Evolutionary conservation across 768 basidiomycete species (phyloP), one percentile per base, ranked within the genome.

Genomic region (Rhodosporidiobolus sp.): DNA sequence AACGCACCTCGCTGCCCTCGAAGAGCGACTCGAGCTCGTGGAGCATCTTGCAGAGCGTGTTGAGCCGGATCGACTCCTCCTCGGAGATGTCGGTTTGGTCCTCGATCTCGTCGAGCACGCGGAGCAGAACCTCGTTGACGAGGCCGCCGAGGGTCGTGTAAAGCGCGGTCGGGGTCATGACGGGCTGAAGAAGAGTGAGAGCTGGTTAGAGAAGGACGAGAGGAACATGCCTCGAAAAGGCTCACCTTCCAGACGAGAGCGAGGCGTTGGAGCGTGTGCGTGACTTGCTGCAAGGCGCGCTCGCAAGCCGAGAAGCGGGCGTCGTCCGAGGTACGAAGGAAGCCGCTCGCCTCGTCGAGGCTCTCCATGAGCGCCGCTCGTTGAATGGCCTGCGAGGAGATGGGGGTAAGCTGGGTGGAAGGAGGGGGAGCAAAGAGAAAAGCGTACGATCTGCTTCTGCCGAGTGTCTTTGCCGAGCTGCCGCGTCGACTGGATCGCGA

Each of bases 31-130:
- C 83, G 32, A 84, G 74, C 35, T 79, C 79, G 49, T 81, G 77
- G 9, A 83, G 62, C 49, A 80, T 69, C 70, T 80, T 81, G 74
- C 82, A 80, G 4, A 83, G 72, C 63, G 80, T 78, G 65, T 81
- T 81, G 14, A 84, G 74, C 24, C 80, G 61, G 38, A 81, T 78
- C 20, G 81, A 82, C 65, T 83, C 82, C 19, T 79, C 78, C 54
- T 82, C 83, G 8, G 82, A 82, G 62, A 84, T 84, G 77, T 84
- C 83, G 30, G 67, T 65, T 28, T 82, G 72, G 17, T 77, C 77
- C 63, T 82, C 77, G 22, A 83, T 80, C 58, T 82, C 80, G 35
- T 75, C 69, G 12, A 81, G 76, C 0, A 83, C 79, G 3, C 77
- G 72, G 16, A 65, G 52, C 14, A 83, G 79, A 10, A 80, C 77